Base-by-base conservation (phyloP, 2,329 filamentous ascomycete genomes). In the Hypoxylon sp. region DNA sequence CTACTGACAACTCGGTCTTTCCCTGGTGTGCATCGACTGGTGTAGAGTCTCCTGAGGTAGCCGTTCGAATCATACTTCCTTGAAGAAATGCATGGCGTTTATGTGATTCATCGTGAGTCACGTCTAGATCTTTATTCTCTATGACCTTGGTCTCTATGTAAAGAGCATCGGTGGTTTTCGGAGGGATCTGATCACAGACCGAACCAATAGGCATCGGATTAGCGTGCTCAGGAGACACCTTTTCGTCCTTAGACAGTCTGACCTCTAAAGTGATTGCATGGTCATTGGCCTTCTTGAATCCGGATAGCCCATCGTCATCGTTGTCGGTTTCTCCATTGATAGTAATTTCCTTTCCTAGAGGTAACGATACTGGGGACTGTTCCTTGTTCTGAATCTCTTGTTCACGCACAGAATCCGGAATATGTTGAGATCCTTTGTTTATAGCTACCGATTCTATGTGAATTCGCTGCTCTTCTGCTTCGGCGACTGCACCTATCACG, bases 61-160 rank as follows among this genome's bases (percentile, higher is more conserved):
- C 27, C 5, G 9, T 52, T 52, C 27, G 29, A 23, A 12, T 48
- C 14, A 43, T 11, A 3, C 68, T 63, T 7, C 46, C 45, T 56
- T 71, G 52, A n/a, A 39, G 29, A 23, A 69, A 5, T 12, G 58
- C 56, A 11, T 65, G 46, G 11, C 56, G 34, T 55, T 50, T 19
- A 47, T 23, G 39, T 7, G 19, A 23, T 41, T 46, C 45, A 19
- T 45, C 32, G 2, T 41, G 43, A n/a, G 23, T 7, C 21, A 30
- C 23, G 46, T 3, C 41, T 39, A 19, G 37, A 9, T 32, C n/a
- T 9, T 55, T 16, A 46, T 30, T 43, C 30, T 14, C 29, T 39
- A 9, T 29, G n/a, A 3, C 21, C 14, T 54, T 12, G 14, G 21
- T 41, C 30, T 56, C 19, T 21, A 14, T 37, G 19, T 32, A 50